Evolutionary conservation across 345 rosid species (phyloP).

Genomic region (Syzygium oleosum): DNA sequence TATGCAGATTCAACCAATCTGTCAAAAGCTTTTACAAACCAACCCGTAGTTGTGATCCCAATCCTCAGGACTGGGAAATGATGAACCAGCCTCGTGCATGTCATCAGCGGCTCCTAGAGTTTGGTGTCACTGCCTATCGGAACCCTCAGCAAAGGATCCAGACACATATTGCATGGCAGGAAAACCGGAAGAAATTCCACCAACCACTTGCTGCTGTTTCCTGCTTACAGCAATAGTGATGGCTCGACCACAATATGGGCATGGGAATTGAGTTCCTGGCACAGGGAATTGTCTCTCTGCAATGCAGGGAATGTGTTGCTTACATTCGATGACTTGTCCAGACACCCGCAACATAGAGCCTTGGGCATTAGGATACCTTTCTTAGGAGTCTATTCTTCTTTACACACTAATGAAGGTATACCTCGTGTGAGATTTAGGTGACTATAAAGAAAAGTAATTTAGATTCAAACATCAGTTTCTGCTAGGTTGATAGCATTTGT

Average conservation of each 20-base stretch:
- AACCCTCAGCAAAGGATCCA: constrained; percentile 28
- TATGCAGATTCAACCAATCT: background rate
- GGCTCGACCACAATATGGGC: background rate
- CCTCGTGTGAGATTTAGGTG: background rate
- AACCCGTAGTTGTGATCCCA: constrained; percentile 99
- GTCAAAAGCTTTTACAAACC: background rate
- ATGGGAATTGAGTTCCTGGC: background rate
- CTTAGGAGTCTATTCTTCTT: background rate
- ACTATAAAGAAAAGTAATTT: background rate
- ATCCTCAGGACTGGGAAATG: constrained; percentile 87
- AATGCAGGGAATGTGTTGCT: background rate
- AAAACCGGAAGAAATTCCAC: constrained; percentile 35
- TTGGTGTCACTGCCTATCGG: constrained; percentile 28
- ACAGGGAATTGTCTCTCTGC: background rate
- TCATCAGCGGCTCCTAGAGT: constrained; percentile 36
- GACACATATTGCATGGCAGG: constrained; percentile 36
- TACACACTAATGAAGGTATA: background rate
- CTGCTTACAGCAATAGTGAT: constrained; percentile 18
- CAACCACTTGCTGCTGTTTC: constrained; percentile 51
- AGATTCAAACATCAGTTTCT: background rate
- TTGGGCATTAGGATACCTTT: background rate
- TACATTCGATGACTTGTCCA: background rate
- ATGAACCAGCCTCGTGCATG: constrained; percentile 37
- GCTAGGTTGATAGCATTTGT: background rate
- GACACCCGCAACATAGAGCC: background rate